phyloP scores from a whole-genome alignment of 371 early-diverging fungal species.

The Apophysomyces sp. region DNA sequence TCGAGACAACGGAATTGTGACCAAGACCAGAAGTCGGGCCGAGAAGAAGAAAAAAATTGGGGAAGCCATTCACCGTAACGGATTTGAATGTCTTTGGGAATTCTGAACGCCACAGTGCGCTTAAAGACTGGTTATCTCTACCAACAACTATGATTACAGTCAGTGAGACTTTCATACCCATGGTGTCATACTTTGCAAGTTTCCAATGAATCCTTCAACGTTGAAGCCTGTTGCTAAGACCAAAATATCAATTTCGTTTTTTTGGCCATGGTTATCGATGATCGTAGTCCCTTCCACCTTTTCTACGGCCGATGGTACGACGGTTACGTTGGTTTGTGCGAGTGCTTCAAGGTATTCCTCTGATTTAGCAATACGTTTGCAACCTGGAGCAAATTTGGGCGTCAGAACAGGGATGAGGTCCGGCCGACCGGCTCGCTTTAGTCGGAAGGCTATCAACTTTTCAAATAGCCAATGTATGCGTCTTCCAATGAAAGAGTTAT shows the following conservation, averaged over 20 bases:
- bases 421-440: constrained; percentile 10
- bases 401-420: constrained; percentile 15
- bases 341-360: constrained; percentile 51
- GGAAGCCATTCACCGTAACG: constrained; percentile 29
- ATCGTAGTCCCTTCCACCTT: constrained; percentile 42
- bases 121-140: constrained; percentile 10
- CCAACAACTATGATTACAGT: constrained; percentile 14
- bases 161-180: background rate
- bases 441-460: constrained; percentile 7
- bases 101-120: constrained; percentile 15
- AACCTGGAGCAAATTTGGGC: constrained; percentile 43
- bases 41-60: constrained; percentile 41
- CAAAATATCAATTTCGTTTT: constrained; percentile 50
- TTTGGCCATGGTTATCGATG: constrained; percentile 33
- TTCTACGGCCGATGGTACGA: constrained; percentile 39
- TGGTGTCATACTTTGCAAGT: constrained; percentile 20
- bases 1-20: constrained; percentile 21
- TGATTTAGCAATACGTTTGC: constrained; percentile 57
- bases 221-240: constrained; percentile 68
- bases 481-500: background rate
- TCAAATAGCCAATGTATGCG: background rate
- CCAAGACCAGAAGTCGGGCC: constrained; percentile 47
- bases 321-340: constrained; percentile 40
- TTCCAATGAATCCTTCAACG: constrained; percentile 32
- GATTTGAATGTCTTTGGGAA: constrained; percentile 33